These are phyloP conservation scores for Lentinula sp. DNA, from an alignment of 768 basidiomycete genomes.

Conservation along the genomic window DNA sequence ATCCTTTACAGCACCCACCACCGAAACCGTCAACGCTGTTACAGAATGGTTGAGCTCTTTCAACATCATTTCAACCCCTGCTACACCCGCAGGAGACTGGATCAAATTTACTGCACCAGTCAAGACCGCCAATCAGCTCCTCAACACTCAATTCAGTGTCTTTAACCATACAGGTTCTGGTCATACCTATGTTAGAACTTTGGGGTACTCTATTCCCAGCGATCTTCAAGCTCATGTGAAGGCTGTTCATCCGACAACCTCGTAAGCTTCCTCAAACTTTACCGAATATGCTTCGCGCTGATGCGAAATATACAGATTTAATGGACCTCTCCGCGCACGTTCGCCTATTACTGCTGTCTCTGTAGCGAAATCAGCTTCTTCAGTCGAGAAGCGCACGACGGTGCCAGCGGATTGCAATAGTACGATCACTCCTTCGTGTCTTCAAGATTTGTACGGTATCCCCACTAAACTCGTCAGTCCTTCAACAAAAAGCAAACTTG, in stretches of 20 bases:
- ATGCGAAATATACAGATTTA: not conserved
- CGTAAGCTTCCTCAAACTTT: conserved; percentile 17
- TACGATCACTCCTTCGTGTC: conserved; percentile 19
- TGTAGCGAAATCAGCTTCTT: not conserved
- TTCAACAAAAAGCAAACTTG: conserved; percentile 15
- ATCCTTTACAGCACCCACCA: conserved; percentile 9
- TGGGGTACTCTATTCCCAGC: conserved; percentile 28
- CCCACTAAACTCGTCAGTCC: conserved; percentile 10
- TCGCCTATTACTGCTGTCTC: conserved; percentile 16
- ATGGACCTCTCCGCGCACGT: not conserved
- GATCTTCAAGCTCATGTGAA: conserved; percentile 22
- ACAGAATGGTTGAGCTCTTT: conserved; percentile 31
- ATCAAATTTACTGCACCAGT: conserved; percentile 23
- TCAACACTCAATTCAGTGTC: conserved; percentile 28
- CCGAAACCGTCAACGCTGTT: conserved; percentile 19
- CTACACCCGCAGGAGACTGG: conserved; percentile 25
- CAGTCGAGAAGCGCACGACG: conserved; percentile 11
- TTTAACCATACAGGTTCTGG: conserved; percentile 25
- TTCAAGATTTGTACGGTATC: conserved; percentile 21
- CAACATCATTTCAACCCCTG: conserved; percentile 10
- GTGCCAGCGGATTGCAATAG: not conserved
- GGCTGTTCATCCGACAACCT: conserved; percentile 26
- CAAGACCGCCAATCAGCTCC: conserved; percentile 24
- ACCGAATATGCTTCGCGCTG: not conserved
- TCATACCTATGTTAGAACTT: conserved; percentile 22